These are phyloP conservation scores for Hemileccinum rubropunctum DNA, from an alignment of 768 basidiomycete species.

Conservation along the genomic window DNA sequence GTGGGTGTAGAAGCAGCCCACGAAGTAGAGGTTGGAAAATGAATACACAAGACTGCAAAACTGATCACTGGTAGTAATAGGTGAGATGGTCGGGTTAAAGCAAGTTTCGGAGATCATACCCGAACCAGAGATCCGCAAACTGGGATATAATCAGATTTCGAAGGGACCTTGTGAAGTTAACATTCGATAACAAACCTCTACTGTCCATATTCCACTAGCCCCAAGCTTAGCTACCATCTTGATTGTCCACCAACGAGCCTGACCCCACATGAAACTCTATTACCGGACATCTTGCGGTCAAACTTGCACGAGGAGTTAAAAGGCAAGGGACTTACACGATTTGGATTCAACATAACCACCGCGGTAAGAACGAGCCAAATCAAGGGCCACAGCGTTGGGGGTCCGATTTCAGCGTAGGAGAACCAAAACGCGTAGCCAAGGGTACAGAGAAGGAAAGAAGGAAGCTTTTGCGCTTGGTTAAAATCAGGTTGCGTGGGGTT, in stretches of 20 bases:
- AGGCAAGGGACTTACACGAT: conserved; percentile 46
- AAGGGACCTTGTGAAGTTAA: not conserved
- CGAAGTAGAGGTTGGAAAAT: conserved; percentile 66
- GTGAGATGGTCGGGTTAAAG: conserved; percentile 6
- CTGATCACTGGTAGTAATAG: conserved; percentile 55
- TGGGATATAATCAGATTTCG: conserved; percentile 24
- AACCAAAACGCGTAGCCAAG: conserved; percentile 84
- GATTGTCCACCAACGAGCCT: conserved; percentile 74
- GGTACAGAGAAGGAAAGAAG: conserved; percentile 71
- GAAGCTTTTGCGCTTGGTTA: conserved; percentile 50
- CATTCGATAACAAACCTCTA: conserved; percentile 54
- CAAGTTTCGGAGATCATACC: conserved; percentile 42
- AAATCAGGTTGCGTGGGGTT: not conserved
- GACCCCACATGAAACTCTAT: conserved; percentile 42
- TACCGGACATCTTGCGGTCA: conserved; percentile 25
- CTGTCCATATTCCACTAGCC: conserved; percentile 63
- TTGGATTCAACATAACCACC: conserved; percentile 68
- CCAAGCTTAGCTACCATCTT: conserved; percentile 60
- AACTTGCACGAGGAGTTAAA: not conserved
- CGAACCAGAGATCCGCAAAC: conserved; percentile 91
- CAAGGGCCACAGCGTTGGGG: conserved; percentile 75
- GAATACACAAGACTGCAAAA: conserved; percentile 79
- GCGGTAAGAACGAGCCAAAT: conserved; percentile 71
- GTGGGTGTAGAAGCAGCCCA: conserved; percentile 67
- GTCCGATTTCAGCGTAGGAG: conserved; percentile 67